A percentile compares a stretch with the other conserved stretches of the same genome.
phyloP scores from a whole-genome alignment of 1,284 basidiomycete species.

The Amylostereum areolatum region DNA sequence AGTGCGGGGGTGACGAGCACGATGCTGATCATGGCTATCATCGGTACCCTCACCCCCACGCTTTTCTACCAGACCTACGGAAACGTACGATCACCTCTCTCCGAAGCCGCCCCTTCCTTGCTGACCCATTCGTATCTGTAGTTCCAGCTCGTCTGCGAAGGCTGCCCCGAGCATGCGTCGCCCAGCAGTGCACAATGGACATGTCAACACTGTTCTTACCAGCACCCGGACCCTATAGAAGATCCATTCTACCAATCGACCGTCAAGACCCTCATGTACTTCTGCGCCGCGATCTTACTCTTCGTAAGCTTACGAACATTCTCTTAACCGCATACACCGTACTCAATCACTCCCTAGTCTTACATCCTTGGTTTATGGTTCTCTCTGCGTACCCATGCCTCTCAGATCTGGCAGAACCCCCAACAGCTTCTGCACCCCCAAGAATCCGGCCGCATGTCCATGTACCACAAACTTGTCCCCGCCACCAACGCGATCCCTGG shows the following conservation, averaged over 20 bases:
- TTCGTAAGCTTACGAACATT: slow-evolving; percentile 55
- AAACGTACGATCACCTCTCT: slow-evolving; percentile 58
- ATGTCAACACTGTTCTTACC: slow-evolving; percentile 92
- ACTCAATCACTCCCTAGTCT: slow-evolving; percentile 48
- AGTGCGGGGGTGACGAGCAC: slow-evolving; percentile 98
- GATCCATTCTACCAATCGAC: slow-evolving; percentile 97
- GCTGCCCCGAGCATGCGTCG: slow-evolving; percentile 61
- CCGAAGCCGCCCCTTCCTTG: slow-evolving; percentile 2
- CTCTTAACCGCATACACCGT: slow-evolving; percentile 5
- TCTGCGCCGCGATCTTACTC: slow-evolving; percentile 85
- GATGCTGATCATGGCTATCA: slow-evolving; percentile 99
- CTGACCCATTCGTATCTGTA: slow-evolving; percentile 25
- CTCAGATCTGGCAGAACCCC: slow-evolving; percentile 99
- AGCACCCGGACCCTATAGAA: slow-evolving; percentile 86
- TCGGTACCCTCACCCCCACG: slow-evolving; percentile 93
- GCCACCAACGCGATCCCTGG: slow-evolving; percentile 15
- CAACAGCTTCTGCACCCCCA: slow-evolving; percentile 74
- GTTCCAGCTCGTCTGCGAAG: slow-evolving; percentile 92
- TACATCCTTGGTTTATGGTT: slow-evolving; percentile 99
- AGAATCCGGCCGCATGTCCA: slow-evolving; percentile 52
- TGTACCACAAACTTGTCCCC: slow-evolving; percentile 67
- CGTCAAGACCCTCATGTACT: slow-evolving; percentile 92
- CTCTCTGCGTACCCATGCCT: slow-evolving; percentile 95
- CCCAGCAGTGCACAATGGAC: slow-evolving; percentile 60
- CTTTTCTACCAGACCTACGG: slow-evolving; percentile 99